Evolutionary conservation across 2,329 filamentous ascomycete genomes (phyloP).

Genomic region (Fusarium chaquense): DNA sequence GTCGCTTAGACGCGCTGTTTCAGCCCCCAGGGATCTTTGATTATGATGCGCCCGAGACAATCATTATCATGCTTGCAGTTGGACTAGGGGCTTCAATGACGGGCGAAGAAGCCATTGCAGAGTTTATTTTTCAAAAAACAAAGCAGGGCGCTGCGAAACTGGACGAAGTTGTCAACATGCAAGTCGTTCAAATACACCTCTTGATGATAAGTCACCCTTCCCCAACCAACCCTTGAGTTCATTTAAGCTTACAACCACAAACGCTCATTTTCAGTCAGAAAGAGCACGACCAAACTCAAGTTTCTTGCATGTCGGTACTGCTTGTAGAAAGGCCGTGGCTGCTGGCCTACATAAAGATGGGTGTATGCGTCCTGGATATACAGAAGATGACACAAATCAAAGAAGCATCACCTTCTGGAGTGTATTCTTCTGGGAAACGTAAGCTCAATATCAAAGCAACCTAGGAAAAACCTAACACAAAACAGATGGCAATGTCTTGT

Average conservation of each 20-base stretch:
- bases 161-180: slow-evolving; percentile 60
- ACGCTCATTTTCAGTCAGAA: slow-evolving; percentile 60
- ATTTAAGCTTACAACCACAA: slow-evolving; percentile 13
- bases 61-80: slow-evolving; percentile 55
- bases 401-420: slow-evolving; percentile 53
- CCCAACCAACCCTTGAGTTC: slow-evolving; percentile 12
- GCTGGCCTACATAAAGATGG: slow-evolving; percentile 59
- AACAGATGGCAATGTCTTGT: slow-evolving; percentile 59
- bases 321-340: slow-evolving; percentile 57
- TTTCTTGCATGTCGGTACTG: slow-evolving; percentile 56
- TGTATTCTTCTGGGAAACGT: slow-evolving; percentile 60
- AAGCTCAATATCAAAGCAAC: neutral
- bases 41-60: slow-evolving; percentile 52
- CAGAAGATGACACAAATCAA: slow-evolving; percentile 52
- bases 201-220: slow-evolving; percentile 57
- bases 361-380: slow-evolving; percentile 48
- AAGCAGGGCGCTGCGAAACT: slow-evolving; percentile 53
- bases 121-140: slow-evolving; percentile 58
- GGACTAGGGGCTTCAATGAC: slow-evolving; percentile 55
- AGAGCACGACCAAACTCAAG: slow-evolving; percentile 58
- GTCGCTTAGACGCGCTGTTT: slow-evolving; percentile 53
- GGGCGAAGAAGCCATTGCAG: slow-evolving; percentile 55
- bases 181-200: slow-evolving; percentile 57
- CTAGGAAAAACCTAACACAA: neutral
- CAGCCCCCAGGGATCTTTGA: slow-evolving; percentile 47